Base-by-base conservation (phyloP, 2,329 filamentous ascomycete species). In the Leptographium radiaticola region DNA sequence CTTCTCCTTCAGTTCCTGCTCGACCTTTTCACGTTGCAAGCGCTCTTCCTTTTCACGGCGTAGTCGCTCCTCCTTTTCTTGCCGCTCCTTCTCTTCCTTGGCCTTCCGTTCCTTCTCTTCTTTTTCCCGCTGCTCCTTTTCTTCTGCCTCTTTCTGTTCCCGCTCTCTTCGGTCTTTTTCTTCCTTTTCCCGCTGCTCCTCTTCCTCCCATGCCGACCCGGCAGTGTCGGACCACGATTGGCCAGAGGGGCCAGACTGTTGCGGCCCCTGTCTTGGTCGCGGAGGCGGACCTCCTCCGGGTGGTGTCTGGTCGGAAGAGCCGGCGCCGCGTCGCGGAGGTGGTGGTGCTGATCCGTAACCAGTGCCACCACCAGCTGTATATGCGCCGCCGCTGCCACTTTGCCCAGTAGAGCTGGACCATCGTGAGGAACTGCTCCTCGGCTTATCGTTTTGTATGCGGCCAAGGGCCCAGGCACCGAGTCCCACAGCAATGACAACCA, bases 381-480 rank as follows among this genome's bases (percentile, higher is more conserved):
- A 47, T 2, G 43, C 20, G 15, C 40, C 20, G 31, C 12, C 46
- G 9, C 13, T 6, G 12, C 47, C 52, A 11, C 47, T 12, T 8
- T 49, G 20, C 3, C 40, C 33, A n/a, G 15, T 18, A 16, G 39
- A 25, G 7, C 30, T 30, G 18, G 7, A 31, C 9, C 34, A 34
- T 6, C 18, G 34, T 7, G n/a, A 6, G 34, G 34, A 30, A 18
- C 36, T 31, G 6, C 44, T 36, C 0, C 57, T 50, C 7, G 60
- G 64, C 4, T 66, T 67, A 49, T 75, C 72, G 61, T 76, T 71
- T 63, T 84, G 81, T 56, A 76, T 80, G 63, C 82, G 79, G 16
- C 86, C 87, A 60, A 84, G 72, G 2, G 83, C 80, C 89, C 89
- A 95, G 4, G 86, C 87, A 10, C 80, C 83, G 33, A 93, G 70